Base-by-base conservation (phyloP, 768 basidiomycete species). In the Tephrocybe sp. region DNA sequence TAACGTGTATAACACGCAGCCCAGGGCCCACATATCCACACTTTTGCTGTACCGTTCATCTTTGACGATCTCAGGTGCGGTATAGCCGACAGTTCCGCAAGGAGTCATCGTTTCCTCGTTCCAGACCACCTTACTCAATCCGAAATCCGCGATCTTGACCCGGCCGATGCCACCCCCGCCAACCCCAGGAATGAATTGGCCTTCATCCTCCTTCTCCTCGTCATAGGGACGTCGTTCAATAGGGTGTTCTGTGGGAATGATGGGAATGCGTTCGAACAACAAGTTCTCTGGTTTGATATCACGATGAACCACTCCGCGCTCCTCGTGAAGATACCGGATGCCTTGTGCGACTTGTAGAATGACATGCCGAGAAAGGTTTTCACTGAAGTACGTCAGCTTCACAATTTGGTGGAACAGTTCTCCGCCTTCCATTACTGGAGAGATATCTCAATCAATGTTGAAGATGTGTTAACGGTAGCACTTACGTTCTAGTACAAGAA, bases 1-100 rank as follows among this genome's bases (percentile, higher is more conserved):
- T 2, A 98, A 78, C 2, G 97, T 99, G 72, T 99, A 99, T 1
- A 99, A 78, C n/a, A 99, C 97, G 68, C 97, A 99, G 34, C 97
- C 97, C 32, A 99, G 73, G 2, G 97, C 97, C 97, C 97, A 99
- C 97, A 98, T 98, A 65, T 99, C 97, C 48, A 98, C 96, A 62
- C 90, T 93, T 71, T 94, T 95, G 67, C 85, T 89, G 66, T 96
- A 96, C 24, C 93, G 81, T 72, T 99, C 96, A 65, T 98, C 97
- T 72, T 98, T 98, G 61, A 99, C 97, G 55, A 99, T 99, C 72
- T 99, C 97, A 4, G 97, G 97, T 5, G 97, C 97, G 2, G 97
- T 99, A 70, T 99, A 99, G 18, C 97, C 97, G 26, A 99, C 96
- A 2, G 97, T 99, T n/a, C 97, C 97, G 63, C 97, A 99, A 18